These are phyloP conservation scores for Neurospora sp. DNA, from an alignment of 495 filamentous ascomycete species.

Conservation along the genomic window DNA sequence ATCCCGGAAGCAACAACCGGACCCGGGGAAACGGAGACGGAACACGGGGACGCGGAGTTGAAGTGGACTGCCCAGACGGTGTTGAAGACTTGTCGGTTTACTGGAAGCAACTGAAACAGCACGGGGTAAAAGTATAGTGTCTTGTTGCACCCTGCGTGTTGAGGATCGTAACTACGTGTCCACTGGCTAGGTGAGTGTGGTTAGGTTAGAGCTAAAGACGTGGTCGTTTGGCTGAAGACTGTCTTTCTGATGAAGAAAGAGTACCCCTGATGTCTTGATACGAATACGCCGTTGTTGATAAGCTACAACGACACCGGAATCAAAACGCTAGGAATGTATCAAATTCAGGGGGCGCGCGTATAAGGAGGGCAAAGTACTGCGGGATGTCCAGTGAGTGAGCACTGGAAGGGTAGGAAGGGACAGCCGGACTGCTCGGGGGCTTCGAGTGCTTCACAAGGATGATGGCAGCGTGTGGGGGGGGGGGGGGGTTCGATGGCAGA, in stretches of 20 bases:
- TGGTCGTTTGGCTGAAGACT: background rate
- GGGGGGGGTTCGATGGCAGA: background rate
- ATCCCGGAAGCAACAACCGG: background rate
- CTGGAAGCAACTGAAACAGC: background rate
- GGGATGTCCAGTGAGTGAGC: background rate
- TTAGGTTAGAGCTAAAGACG: background rate
- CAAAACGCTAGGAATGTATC: background rate
- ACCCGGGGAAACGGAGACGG: background rate
- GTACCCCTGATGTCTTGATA: background rate
- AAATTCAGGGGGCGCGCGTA: background rate
- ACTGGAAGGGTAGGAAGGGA: background rate
- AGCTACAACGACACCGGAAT: background rate
- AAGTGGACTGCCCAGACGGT: background rate
- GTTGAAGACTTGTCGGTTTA: background rate
- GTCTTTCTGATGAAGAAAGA: background rate
- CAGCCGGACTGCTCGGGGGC: background rate
- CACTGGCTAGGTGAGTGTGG: background rate
- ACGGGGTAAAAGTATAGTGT: background rate
- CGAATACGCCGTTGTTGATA: background rate
- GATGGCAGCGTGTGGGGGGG: background rate
- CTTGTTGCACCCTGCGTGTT: background rate
- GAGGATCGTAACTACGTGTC: background rate
- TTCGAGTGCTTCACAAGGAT: background rate
- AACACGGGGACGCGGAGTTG: background rate
- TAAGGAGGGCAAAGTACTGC: background rate